Base-by-base conservation (phyloP, 257 asterid genomes). In the Fraxinus quadrangulata region DNA sequence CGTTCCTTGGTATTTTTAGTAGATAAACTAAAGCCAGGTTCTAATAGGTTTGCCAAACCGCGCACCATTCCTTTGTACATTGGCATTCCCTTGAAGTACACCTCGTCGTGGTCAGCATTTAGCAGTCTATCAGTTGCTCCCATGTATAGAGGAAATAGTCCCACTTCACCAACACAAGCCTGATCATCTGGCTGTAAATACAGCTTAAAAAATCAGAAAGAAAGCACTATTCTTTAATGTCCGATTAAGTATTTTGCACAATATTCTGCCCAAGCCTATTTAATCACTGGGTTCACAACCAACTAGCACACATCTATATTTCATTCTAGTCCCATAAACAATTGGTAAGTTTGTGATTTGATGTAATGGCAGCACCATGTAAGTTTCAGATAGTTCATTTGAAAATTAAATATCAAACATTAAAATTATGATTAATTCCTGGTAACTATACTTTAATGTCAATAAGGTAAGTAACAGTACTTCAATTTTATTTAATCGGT, bases 41-140 rank as follows among this genome's bases (percentile, higher is more conserved):
- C 23, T n/a, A 39, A 4, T 37, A 73, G 17, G 40, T 14, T 42
- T 6, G 31, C 69, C 34, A 72, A 70, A 56, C 6, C 65, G 26
- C 88, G 19, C 87, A 94, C 99, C 94, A 67, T 87, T 82, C 97
- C 99, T 80, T 86, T 88, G 88, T 86, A 88, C 31, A 69, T 80
- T 0, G 99, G 97, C 99, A 94, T 94, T 49, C 92, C 97, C 89
- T 90, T 88, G 83, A 92, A 94, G 86, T 94, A 94, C 69, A 92
- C 92, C 81, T 90, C 87, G 24, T 91, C 95, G 42, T 94, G 96
- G 81, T 92, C 93, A 75, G 97, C 99, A 82, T 94, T 94, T 68
- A 92, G 87, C 85, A 94, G 77, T 76, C 90, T 86, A 82, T 92
- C 93, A 24, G 92, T 86, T 45, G 95, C 96, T 47, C 99, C 99